These are phyloP conservation scores for Yarrowia yakushimensis DNA, from an alignment of 805 yeast species.

Conservation along the genomic window DNA sequence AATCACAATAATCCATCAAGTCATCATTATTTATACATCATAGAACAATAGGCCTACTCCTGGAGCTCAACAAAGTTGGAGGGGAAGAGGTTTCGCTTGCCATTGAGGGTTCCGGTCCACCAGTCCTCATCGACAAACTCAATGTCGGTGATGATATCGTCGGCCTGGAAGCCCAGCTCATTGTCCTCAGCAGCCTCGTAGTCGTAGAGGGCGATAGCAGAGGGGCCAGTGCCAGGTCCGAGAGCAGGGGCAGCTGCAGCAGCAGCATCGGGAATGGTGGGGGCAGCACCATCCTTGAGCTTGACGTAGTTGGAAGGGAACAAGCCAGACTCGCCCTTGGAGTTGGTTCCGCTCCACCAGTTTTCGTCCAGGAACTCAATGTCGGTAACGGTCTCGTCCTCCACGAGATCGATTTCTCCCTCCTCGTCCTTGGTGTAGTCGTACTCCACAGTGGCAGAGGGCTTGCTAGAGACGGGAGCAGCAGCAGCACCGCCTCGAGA, in stretches of 20 bases:
- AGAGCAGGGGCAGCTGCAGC: constrained; percentile 27
- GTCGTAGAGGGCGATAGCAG: constrained; percentile 67
- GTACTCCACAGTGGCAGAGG: constrained; percentile 73
- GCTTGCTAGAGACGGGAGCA: constrained; percentile 29
- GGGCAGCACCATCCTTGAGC: constrained; percentile 40
- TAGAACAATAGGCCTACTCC: constrained; percentile 22
- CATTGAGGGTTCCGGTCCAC: constrained; percentile 89
- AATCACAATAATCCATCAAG: background rate
- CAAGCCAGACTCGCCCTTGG: constrained; percentile 71
- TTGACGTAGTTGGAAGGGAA: constrained; percentile 89
- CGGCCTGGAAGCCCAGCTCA: constrained; percentile 80
- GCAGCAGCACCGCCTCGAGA: constrained; percentile 26
- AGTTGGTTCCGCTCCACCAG: constrained; percentile 87
- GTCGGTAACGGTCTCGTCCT: constrained; percentile 63
- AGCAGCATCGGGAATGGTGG: constrained; percentile 28
- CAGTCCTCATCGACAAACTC: constrained; percentile 92
- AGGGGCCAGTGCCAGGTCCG: constrained; percentile 37
- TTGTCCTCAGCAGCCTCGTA: constrained; percentile 92
- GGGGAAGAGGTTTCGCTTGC: constrained; percentile 84
- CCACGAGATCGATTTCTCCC: constrained; percentile 63
- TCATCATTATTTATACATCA: constrained; percentile 21
- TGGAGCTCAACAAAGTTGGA: constrained; percentile 66
- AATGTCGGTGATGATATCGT: constrained; percentile 74
- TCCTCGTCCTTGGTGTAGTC: constrained; percentile 75
- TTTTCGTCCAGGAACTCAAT: constrained; percentile 71